A percentile compares a stretch with the other conserved stretches of the same genome.
These are phyloP conservation scores for Ceratorhiza oryzae-sativae DNA, from an alignment of 1,284 basidiomycete species.

Conservation along the genomic window DNA sequence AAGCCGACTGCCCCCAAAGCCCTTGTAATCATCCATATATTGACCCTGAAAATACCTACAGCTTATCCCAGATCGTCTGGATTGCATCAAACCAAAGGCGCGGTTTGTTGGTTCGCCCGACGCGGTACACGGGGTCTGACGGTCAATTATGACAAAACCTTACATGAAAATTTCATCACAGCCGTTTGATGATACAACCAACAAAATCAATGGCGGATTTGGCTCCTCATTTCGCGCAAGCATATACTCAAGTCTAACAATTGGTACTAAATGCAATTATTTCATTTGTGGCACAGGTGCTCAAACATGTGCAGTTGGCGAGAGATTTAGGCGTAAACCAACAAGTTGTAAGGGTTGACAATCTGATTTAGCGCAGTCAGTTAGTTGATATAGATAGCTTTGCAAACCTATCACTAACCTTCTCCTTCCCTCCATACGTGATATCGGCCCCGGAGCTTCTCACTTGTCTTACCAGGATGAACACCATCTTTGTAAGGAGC, in stretches of 20 bases:
- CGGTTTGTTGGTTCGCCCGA: neutral
- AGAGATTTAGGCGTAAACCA: constrained; percentile 5
- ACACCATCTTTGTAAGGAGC: constrained; percentile 60
- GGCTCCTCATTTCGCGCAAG: no score
- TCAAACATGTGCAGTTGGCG: neutral
- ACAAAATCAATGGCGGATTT: no score
- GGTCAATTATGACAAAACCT: neutral
- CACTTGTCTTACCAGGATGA: constrained; percentile 70
- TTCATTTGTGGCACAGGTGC: neutral
- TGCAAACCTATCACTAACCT: constrained; percentile 1
- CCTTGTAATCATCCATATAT: neutral
- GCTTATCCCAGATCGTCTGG: no score
- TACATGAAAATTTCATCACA: no score
- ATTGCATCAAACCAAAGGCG: neutral
- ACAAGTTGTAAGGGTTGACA: neutral
- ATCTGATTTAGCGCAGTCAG: neutral
- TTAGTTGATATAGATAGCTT: no score
- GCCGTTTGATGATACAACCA: no score
- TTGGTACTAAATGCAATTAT: neutral
- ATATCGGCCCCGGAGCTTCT: constrained; percentile 57
- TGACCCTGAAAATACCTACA: no score
- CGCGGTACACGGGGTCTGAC: neutral
- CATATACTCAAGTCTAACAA: no score
- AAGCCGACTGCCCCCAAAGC: neutral
- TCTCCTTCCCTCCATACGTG: constrained; percentile 27